phyloP scores from a whole-genome alignment of 805 yeast genomes.

The Cyberlindnera maritima region DNA sequence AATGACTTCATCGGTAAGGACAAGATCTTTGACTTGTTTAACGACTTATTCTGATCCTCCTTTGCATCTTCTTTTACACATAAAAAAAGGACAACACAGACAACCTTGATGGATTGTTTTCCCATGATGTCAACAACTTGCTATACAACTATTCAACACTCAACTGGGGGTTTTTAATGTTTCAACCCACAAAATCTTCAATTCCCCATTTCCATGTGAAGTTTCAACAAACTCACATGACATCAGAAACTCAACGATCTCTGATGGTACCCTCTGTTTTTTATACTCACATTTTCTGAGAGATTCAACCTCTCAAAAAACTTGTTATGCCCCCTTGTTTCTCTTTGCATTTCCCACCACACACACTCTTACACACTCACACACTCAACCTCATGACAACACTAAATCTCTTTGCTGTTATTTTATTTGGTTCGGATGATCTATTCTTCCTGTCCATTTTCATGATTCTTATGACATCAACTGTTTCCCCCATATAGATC shows the following conservation, averaged over 20 bases:
- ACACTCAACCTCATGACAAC: slow-evolving; percentile 6
- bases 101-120: too few relatives aligned
- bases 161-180: not conserved
- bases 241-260: not conserved
- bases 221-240: slow-evolving; percentile 7
- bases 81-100: not conserved
- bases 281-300: slow-evolving; percentile 4
- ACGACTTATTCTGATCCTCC: slow-evolving; percentile 23
- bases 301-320: not conserved
- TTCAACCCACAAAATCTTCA: slow-evolving; percentile 8
- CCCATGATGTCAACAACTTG: too few relatives aligned
- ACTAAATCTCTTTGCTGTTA: not conserved
- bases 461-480: slow-evolving; percentile 13
- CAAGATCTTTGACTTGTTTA: slow-evolving; percentile 54
- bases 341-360: not conserved
- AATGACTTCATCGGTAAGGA: slow-evolving; percentile 68
- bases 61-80: not conserved
- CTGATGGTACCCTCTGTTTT: not conserved
- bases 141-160: not conserved
- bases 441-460: not conserved
- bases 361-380: too few relatives aligned
- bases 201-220: slow-evolving; percentile 4
- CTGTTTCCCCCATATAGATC: slow-evolving; percentile 10
- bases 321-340: not conserved
- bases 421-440: not conserved